Evolutionary conservation across 139 green algal genomes (phyloP).

Genomic region (Coelastrella sp.): DNA sequence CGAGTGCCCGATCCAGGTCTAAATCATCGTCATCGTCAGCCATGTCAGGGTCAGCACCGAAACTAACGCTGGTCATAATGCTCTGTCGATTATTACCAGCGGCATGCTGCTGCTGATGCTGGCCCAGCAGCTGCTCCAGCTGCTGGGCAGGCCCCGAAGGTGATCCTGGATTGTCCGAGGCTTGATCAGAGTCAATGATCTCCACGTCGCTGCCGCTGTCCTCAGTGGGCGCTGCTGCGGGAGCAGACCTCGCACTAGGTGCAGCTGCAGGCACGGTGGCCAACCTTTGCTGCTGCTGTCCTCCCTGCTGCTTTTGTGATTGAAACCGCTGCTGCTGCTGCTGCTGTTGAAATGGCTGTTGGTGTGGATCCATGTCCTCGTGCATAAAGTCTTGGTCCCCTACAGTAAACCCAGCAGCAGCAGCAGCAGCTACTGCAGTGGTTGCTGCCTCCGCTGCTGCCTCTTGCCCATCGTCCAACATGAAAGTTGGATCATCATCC

Average conservation of each 20-base stretch:
- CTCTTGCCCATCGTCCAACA: not conserved
- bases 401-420: not conserved
- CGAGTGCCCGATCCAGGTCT: not conserved
- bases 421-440: not conserved
- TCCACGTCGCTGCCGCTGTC: not conserved
- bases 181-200: not conserved
- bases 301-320: not conserved
- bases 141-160: not conserved
- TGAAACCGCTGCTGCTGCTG: too few relatives aligned
- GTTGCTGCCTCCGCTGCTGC: slow-evolving; percentile 5
- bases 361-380: too few relatives aligned
- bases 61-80: too few relatives aligned
- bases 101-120: slow-evolving; percentile 10
- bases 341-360: not conserved
- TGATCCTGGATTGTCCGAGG: not conserved
- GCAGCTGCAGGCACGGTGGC: too few relatives aligned
- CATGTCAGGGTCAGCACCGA: not conserved
- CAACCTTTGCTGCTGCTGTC: not conserved
- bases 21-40: not conserved
- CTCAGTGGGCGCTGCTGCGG: not conserved
- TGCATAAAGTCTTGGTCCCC: too few relatives aligned
- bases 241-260: not conserved
- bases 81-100: not conserved
- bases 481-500: not conserved
- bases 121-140: not conserved